These are phyloP conservation scores for Ammopiptanthus mongolicus DNA, from an alignment of 306 rosid genomes.

Conservation along the genomic window DNA sequence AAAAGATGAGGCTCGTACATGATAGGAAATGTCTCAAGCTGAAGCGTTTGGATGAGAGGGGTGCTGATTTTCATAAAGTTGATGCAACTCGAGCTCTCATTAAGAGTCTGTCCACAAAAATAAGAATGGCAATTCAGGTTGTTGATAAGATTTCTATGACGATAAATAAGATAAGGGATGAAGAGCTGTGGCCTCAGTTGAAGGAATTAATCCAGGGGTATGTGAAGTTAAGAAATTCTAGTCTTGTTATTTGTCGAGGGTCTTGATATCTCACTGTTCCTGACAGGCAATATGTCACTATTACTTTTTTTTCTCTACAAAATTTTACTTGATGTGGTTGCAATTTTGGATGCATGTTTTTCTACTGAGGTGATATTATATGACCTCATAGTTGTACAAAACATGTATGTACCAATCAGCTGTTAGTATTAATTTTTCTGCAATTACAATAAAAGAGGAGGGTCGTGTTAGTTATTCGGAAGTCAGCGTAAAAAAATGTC, in stretches of 20 bases:
- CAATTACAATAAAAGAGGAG: not conserved
- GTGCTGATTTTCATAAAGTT: conserved; percentile 74
- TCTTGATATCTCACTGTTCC: not conserved
- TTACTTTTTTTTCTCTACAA: not conserved
- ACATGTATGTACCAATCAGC: not conserved
- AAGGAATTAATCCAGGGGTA: conserved; percentile 85
- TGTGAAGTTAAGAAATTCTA: conserved; percentile 25
- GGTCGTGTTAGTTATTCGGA: not conserved
- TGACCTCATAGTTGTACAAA: not conserved
- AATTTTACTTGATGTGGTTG: not conserved
- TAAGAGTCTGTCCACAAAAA: conserved; percentile 79
- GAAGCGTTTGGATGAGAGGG: conserved; percentile 73
- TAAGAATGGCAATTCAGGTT: conserved; percentile 87
- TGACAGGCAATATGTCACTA: not conserved
- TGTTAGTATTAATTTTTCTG: not conserved
- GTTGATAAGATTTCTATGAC: conserved; percentile 88
- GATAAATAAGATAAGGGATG: conserved; percentile 86
- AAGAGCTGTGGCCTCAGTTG: conserved; percentile 91
- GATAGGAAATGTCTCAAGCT: conserved; percentile 77
- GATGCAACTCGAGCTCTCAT: conserved; percentile 61
- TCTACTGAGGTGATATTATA: conserved; percentile 3
- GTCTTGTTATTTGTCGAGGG: conserved; percentile 4
- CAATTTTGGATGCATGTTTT: not conserved
- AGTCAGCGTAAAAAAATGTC: not conserved
- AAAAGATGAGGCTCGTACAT: conserved; percentile 85